Evolutionary conservation across 441 rosid genomes (phyloP).

Genomic region (Syzygium syzygioides): DNA sequence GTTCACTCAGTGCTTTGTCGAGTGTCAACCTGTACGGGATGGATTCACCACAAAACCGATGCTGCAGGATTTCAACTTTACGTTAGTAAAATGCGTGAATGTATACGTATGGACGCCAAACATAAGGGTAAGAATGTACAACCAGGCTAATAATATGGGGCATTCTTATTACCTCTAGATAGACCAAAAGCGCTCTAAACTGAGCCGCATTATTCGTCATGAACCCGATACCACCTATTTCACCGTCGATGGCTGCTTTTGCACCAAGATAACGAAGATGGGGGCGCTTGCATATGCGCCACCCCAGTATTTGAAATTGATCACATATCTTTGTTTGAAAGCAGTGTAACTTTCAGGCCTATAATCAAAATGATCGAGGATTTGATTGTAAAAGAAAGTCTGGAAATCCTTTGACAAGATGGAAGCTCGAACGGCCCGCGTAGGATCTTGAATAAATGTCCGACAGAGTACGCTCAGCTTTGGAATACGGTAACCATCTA

Average conservation of each 20-base stretch:
- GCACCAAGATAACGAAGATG: conserved; percentile 60
- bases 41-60: conserved; percentile 61
- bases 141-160: too few relatives aligned
- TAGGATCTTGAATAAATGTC: conserved; percentile 2
- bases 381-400: conserved; percentile 39
- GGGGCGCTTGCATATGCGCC: conserved; percentile 44
- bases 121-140: too few relatives aligned
- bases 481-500: conserved; percentile 9
- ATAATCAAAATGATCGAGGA: conserved; percentile 67
- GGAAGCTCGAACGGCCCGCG: not conserved
- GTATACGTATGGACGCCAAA: too few relatives aligned
- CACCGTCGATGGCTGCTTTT: conserved; percentile 33
- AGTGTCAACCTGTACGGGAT: conserved; percentile 40
- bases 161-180: conserved; percentile 46
- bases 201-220: conserved; percentile 36
- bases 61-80: conserved; percentile 18
- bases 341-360: conserved; percentile 49
- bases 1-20: conserved; percentile 35
- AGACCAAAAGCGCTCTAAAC: conserved; percentile 46
- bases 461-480: conserved; percentile 27
- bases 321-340: conserved; percentile 48
- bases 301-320: conserved; percentile 52
- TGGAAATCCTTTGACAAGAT: conserved; percentile 14
- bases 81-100: too few relatives aligned
- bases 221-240: conserved; percentile 24